These are phyloP conservation scores for Fusarium sp. DNA, from an alignment of 2,329 filamentous ascomycete species.

Conservation along the genomic window DNA sequence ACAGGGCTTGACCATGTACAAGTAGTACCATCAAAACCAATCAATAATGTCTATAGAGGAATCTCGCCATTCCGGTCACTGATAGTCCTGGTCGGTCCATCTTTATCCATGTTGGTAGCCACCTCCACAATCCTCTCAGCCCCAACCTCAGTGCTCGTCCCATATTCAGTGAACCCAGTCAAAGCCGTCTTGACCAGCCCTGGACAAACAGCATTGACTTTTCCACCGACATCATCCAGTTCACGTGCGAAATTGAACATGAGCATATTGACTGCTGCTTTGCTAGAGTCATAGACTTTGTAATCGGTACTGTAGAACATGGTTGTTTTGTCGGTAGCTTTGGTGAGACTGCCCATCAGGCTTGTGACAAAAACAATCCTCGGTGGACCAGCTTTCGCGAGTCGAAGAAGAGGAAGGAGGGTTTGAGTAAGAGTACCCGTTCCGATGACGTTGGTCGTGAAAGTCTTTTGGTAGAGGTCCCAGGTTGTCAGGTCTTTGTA, in stretches of 20 bases:
- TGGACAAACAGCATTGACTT: slow-evolving; percentile 53
- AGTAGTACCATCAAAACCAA: too few species aligned
- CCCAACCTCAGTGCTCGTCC: slow-evolving; percentile 42
- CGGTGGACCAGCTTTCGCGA: slow-evolving; percentile 41
- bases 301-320: slow-evolving; percentile 45
- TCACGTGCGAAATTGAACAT: slow-evolving; percentile 48
- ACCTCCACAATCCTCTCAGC: slow-evolving; percentile 47
- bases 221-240: slow-evolving; percentile 46
- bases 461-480: slow-evolving; percentile 52
- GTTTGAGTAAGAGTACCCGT: slow-evolving; percentile 45
- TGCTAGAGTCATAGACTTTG: slow-evolving; percentile 54
- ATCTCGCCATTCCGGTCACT: slow-evolving; percentile 41
- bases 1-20: not conserved
- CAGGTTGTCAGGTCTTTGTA: slow-evolving; percentile 33
- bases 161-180: slow-evolving; percentile 26
- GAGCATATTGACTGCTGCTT: slow-evolving; percentile 58
- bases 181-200: slow-evolving; percentile 51
- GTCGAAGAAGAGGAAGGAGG: slow-evolving; percentile 46
- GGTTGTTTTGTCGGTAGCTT: slow-evolving; percentile 44
- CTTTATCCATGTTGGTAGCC: slow-evolving; percentile 42
- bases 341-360: slow-evolving; percentile 49
- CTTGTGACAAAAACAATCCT: slow-evolving; percentile 55
- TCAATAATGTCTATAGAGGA: slow-evolving; percentile 18
- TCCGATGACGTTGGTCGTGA: slow-evolving; percentile 54
- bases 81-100: slow-evolving; percentile 47